A percentile compares a stretch with the other conserved stretches of the same genome.
phyloP scores from a whole-genome alignment of 2,329 filamentous ascomycete genomes.

The Pezicula radicicola region DNA sequence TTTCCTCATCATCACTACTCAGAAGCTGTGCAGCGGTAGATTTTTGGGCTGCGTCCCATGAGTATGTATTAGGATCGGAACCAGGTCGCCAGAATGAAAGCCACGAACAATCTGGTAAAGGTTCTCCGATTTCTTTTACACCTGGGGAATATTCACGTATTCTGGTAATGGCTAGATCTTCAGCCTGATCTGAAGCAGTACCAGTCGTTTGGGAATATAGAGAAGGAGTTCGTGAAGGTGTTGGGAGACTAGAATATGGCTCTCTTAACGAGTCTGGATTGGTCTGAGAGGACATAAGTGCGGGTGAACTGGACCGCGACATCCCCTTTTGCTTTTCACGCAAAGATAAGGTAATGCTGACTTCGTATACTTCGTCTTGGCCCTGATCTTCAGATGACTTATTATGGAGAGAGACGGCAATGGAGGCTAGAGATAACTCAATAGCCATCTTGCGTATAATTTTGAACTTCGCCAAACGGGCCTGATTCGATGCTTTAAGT shows the following conservation, averaged over 20 bases:
- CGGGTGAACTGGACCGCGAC: constrained; percentile 15
- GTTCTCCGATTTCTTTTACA: constrained; percentile 14
- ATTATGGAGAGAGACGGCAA: constrained; percentile 21
- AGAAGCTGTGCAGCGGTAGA: constrained; percentile 3
- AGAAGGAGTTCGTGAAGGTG: constrained; percentile 22
- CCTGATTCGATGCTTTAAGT: constrained; percentile 12
- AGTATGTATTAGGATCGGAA: constrained; percentile 30
- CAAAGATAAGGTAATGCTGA: neutral
- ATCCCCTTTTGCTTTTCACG: constrained; percentile 6
- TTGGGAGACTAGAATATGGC: constrained; percentile 12
- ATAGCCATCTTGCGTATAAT: constrained; percentile 23
- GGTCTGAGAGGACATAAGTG: constrained; percentile 17
- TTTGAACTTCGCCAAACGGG: constrained; percentile 25
- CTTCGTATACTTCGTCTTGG: neutral
- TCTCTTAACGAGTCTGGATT: constrained; percentile 4
- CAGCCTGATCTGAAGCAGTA: constrained; percentile 16
- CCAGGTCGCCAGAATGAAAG: constrained; percentile 33
- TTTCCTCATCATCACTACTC: constrained; percentile 17
- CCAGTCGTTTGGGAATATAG: constrained; percentile 19
- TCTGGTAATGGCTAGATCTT: constrained; percentile 30
- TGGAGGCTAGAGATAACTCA: constrained; percentile 26
- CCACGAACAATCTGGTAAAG: constrained; percentile 23
- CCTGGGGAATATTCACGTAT: constrained; percentile 32
- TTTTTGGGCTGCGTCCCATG: constrained; percentile 22
- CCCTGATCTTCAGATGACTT: constrained; percentile 4